phyloP scores from a whole-genome alignment of 352 stramenopile genomes.

The Pythium dissimile region DNA sequence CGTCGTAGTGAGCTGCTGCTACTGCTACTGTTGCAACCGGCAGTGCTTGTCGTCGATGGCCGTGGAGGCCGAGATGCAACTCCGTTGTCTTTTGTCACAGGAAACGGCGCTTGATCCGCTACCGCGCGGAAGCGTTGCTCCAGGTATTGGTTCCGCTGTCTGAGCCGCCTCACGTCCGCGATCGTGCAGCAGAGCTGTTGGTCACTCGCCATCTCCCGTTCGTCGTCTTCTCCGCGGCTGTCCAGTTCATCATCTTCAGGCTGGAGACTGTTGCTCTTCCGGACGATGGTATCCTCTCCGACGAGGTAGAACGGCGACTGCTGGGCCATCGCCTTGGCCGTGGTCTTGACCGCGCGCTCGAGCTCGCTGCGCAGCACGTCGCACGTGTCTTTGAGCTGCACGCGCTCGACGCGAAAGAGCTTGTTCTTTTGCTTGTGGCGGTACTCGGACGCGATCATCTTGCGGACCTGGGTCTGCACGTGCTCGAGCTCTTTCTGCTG shows the following conservation, averaged over 20 bases:
- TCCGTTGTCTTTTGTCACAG: background rate
- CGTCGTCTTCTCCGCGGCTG: no score
- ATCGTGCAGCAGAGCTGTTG: constrained; percentile 19
- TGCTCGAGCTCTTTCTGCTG: constrained; percentile 55
- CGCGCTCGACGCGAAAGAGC: constrained; percentile 40
- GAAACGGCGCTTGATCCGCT: background rate
- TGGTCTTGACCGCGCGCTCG: constrained; percentile 36
- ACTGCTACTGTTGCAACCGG: no score
- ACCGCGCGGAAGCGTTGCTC: constrained; percentile 49
- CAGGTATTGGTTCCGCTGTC: constrained; percentile 54
- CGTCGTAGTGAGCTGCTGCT: background rate
- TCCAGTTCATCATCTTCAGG: background rate
- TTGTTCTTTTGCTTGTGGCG: constrained; percentile 70
- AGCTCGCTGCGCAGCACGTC: constrained; percentile 44
- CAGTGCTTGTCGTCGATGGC: background rate
- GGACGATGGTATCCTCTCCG: background rate
- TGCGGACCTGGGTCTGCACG: constrained; percentile 67
- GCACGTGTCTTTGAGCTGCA: constrained; percentile 42
- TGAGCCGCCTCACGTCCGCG: constrained; percentile 48
- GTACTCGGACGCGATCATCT: constrained; percentile 79
- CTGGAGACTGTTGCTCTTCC: background rate
- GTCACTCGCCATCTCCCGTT: no score
- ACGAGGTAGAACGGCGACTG: constrained; percentile 6
- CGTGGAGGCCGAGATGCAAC: background rate
- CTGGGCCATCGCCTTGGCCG: constrained; percentile 29